phyloP scores from a whole-genome alignment of 352 stramenopile genomes.

The Poterioochromonas sp. region DNA sequence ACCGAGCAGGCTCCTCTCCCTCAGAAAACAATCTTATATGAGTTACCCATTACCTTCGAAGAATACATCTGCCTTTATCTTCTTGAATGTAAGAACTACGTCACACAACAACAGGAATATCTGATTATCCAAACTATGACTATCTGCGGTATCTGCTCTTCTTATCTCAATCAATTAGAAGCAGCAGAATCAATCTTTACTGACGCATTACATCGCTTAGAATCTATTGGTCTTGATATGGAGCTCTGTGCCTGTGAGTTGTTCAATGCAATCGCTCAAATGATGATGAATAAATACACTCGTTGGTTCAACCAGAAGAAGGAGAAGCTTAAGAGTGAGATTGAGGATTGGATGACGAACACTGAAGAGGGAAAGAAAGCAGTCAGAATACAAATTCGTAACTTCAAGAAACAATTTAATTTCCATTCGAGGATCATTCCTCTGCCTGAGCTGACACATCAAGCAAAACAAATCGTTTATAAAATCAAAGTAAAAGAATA shows the following conservation, averaged over 20 bases:
- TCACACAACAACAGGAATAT: neutral
- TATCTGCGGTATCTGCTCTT: neutral
- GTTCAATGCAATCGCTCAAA: constrained; percentile 22
- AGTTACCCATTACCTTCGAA: neutral
- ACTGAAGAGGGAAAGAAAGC: neutral
- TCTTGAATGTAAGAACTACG: neutral
- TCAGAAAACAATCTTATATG: too few species aligned
- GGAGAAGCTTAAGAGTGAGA: neutral
- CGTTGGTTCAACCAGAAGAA: neutral
- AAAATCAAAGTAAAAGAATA: neutral
- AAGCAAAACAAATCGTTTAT: neutral
- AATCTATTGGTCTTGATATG: constrained; percentile 8
- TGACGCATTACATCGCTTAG: neutral
- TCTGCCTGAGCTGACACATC: neutral
- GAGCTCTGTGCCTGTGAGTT: neutral
- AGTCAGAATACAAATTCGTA: neutral
- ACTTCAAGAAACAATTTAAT: constrained; percentile 4
- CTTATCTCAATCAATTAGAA: neutral
- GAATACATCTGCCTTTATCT: neutral
- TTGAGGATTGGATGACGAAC: neutral
- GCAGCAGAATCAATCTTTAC: neutral
- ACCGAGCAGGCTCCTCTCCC: too few species aligned
- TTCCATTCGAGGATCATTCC: neutral
- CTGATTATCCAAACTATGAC: neutral
- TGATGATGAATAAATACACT: constrained; percentile 7